Percentiles rank a stretch among this genome's conserved stretches.
phyloP scores from a whole-genome alignment of 495 filamentous ascomycete genomes.

The Monascus purpureus region DNA sequence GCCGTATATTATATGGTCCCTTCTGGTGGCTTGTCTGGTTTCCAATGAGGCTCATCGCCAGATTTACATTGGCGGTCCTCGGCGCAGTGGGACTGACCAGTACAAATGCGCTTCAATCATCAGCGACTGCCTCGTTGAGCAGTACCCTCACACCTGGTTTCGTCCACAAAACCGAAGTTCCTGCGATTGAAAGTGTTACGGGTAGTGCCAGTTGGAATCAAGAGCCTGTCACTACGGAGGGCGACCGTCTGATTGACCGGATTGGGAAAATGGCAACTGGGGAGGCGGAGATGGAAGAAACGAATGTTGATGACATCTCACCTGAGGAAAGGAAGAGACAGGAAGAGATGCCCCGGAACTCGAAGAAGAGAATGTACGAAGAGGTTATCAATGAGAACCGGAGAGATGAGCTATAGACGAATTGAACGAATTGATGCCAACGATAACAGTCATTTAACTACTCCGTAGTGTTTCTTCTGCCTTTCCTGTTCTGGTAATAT shows the following conservation, averaged over 20 bases:
- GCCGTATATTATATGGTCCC: slow-evolving; percentile 75
- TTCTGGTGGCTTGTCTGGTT: slow-evolving; percentile 79
- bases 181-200: slow-evolving; percentile 6
- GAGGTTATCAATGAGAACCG: slow-evolving; percentile 25
- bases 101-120: slow-evolving; percentile 15
- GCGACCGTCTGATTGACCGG: slow-evolving; percentile 35
- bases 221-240: slow-evolving; percentile 11
- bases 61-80: slow-evolving; percentile 29
- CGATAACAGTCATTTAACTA: no score
- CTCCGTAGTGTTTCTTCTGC: no score
- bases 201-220: slow-evolving; percentile 12
- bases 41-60: slow-evolving; percentile 51
- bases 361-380: slow-evolving; percentile 81
- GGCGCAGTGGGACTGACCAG: slow-evolving; percentile 24
- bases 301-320: slow-evolving; percentile 17
- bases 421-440: background rate
- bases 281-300: slow-evolving; percentile 22
- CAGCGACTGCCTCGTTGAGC: slow-evolving; percentile 2
- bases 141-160: slow-evolving; percentile 3
- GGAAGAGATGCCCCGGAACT: slow-evolving; percentile 42
- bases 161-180: slow-evolving; percentile 5
- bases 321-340: slow-evolving; percentile 29
- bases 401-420: slow-evolving; percentile 41
- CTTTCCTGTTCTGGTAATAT: no score
- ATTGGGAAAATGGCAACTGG: slow-evolving; percentile 42